These are phyloP conservation scores for Panicum miliaceum DNA, from an alignment of 176 grass and related monocot species.

Conservation along the genomic window DNA sequence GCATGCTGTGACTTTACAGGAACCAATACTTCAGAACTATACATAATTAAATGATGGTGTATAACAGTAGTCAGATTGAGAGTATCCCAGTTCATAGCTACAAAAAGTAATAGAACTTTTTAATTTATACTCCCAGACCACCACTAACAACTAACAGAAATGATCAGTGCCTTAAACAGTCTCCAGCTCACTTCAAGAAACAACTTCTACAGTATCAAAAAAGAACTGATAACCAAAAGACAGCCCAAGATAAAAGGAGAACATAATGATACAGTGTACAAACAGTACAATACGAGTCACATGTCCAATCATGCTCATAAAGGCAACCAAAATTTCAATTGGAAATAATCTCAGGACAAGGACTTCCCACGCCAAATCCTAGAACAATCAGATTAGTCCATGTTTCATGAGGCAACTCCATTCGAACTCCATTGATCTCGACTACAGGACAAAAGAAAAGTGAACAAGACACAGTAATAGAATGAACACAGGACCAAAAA, in stretches of 20 bases:
- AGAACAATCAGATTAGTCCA: neutral
- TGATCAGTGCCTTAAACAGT: neutral
- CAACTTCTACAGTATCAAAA: neutral
- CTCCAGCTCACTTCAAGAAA: neutral
- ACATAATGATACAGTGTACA: neutral
- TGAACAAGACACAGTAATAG: no score
- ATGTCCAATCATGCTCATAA: neutral
- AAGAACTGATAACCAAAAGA: neutral
- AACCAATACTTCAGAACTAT: no score
- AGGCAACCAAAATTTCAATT: neutral
- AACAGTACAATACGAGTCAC: neutral
- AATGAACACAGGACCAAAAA: no score
- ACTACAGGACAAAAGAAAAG: neutral
- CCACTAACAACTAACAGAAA: neutral
- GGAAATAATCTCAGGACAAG: neutral
- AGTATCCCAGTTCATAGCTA: neutral
- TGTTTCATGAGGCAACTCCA: neutral
- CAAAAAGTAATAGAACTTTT: neutral
- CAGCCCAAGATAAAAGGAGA: neutral
- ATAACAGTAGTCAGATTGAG: neutral
- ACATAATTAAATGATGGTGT: neutral
- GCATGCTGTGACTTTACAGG: no score
- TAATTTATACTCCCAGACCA: neutral
- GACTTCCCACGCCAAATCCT: neutral
- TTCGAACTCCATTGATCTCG: neutral